Evolutionary conservation across 116 monocot species (phyloP).

Genomic region (Trichopus zeylanicus): DNA sequence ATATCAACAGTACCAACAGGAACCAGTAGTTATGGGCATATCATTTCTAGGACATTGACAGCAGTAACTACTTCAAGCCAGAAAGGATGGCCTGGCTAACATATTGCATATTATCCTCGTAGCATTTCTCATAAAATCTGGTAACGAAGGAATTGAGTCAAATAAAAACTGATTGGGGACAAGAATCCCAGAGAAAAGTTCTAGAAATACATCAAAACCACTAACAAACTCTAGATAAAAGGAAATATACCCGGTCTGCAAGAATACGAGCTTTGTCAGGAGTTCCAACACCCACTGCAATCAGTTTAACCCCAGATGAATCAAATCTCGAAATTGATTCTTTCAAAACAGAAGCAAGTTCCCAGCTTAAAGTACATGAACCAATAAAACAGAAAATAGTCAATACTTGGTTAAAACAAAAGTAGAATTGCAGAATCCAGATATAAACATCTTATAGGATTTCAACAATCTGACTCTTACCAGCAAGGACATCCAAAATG

Average conservation of each 20-base stretch:
- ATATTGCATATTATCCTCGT: too few species aligned
- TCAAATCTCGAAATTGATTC: conserved; percentile 59
- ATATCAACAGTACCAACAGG: too few species aligned
- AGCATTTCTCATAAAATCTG: too few species aligned
- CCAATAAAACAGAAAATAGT: neutral
- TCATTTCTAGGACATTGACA: too few species aligned
- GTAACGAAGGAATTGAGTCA: conserved; percentile 16
- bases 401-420: conserved; percentile 19
- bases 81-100: too few species aligned
- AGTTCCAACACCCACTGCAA: conserved; percentile 76
- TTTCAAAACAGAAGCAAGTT: conserved; percentile 68
- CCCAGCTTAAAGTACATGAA: conserved; percentile 49
- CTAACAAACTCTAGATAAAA: neutral
- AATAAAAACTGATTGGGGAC: neutral
- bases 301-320: conserved; percentile 58
- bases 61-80: too few species aligned
- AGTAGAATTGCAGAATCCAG: too few species aligned
- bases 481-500: conserved; percentile 90
- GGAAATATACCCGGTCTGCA: conserved; percentile 49
- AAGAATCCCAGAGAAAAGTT: neutral
- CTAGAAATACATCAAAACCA: neutral
- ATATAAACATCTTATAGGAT: too few species aligned
- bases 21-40: too few species aligned
- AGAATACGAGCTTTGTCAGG: conserved; percentile 76
- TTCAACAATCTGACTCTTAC: conserved; percentile 16